Evolutionary conservation across 345 rosid genomes (phyloP).

Genomic region (Trapa bicornis): DNA sequence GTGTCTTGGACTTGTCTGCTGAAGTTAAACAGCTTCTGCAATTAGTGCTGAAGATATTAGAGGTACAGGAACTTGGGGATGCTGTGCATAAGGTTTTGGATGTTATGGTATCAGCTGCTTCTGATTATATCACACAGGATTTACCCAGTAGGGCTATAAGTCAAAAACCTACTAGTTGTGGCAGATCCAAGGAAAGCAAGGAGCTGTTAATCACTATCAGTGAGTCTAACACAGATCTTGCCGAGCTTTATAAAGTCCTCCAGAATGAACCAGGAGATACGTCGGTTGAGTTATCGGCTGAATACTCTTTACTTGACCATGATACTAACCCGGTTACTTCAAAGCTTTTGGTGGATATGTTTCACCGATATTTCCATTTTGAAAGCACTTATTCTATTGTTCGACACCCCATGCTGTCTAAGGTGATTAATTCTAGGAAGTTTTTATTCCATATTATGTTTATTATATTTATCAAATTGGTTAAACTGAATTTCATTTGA

Average conservation of each 20-base stretch:
- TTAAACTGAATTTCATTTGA: background rate
- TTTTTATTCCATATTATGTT: background rate
- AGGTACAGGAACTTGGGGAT: conserved; percentile 34
- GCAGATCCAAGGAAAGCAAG: conserved; percentile 29
- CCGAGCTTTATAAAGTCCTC: conserved; percentile 34
- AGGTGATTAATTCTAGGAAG: conserved; percentile 29
- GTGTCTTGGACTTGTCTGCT: conserved; percentile 42
- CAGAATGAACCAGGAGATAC: conserved; percentile 30
- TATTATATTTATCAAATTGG: background rate
- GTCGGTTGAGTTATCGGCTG: conserved; percentile 25
- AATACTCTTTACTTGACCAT: conserved; percentile 36
- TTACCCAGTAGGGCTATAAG: conserved; percentile 20
- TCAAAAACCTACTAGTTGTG: conserved; percentile 29
- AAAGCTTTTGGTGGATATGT: conserved; percentile 55
- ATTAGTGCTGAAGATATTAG: conserved; percentile 47
- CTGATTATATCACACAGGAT: conserved; percentile 39
- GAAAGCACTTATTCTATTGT: conserved; percentile 10
- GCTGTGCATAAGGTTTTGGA: conserved; percentile 37
- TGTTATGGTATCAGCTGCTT: conserved; percentile 40
- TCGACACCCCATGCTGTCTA: conserved; percentile 38
- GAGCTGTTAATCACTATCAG: conserved; percentile 27
- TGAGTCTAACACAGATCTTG: conserved; percentile 46
- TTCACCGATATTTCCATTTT: conserved; percentile 35
- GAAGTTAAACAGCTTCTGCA: conserved; percentile 69
- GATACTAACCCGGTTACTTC: conserved; percentile 44